A percentile compares a stretch with the other conserved stretches of the same genome.
phyloP scores from a whole-genome alignment of 2,329 filamentous ascomycete species.

The Monilinia laxa region DNA sequence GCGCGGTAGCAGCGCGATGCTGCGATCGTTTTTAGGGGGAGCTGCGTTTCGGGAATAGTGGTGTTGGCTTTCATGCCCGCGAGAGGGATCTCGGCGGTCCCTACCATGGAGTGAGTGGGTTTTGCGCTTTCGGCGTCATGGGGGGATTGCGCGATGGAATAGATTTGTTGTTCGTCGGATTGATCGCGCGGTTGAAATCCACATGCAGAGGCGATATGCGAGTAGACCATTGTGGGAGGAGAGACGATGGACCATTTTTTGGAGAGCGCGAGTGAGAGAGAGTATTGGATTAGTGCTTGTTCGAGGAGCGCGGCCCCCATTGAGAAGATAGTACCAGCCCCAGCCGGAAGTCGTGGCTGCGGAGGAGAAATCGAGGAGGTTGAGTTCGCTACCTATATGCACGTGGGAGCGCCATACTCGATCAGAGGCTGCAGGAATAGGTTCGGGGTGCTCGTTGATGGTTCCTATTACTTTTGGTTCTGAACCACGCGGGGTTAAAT shows the following conservation, averaged over 20 bases:
- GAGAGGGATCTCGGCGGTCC: conserved; percentile 91
- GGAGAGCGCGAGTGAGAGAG: conserved; percentile 68
- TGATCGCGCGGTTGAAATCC: conserved; percentile 93
- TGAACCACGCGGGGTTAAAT: conserved; percentile 69
- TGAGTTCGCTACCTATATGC: conserved; percentile 81
- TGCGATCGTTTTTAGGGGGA: conserved; percentile 79
- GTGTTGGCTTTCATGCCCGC: conserved; percentile 83
- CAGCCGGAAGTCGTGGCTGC: conserved; percentile 84
- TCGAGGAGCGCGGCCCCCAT: conserved; percentile 89
- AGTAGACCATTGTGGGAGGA: conserved; percentile 88
- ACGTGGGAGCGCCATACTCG: conserved; percentile 70
- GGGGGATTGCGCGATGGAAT: conserved; percentile 67
- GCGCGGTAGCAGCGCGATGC: conserved; percentile 93
- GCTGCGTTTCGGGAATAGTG: conserved; percentile 60
- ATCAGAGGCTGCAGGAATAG: conserved; percentile 40
- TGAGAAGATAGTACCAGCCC: conserved; percentile 97
- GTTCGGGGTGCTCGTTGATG: conserved; percentile 69
- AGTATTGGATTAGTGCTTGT: conserved; percentile 87
- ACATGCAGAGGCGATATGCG: conserved; percentile 84
- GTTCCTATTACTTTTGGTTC: conserved; percentile 67
- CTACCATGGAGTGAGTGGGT: conserved; percentile 74
- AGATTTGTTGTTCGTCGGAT: conserved; percentile 89
- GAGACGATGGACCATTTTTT: conserved; percentile 78
- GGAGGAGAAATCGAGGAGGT: conserved; percentile 83
- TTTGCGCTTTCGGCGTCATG: conserved; percentile 58